Base-by-base conservation (phyloP, 352 stramenopile species). In the Aphanomyces astaci region DNA sequence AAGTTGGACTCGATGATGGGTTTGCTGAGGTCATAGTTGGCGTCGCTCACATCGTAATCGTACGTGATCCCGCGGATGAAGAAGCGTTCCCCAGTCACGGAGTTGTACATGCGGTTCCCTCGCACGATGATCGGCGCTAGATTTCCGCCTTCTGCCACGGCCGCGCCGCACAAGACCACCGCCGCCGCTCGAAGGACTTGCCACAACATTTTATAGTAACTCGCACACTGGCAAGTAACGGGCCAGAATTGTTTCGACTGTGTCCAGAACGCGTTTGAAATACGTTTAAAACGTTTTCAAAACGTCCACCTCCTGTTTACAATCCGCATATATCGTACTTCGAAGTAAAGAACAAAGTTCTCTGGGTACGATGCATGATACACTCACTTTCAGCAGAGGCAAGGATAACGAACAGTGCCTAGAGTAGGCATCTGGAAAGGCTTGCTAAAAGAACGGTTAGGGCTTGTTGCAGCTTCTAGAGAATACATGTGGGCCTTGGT, bases 51-150 rank as follows among this genome's bases (percentile, higher is more conserved):
- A 27, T 71, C 72, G 49, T 76, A 76, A 43, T 68, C 72, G 64
- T 74, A 76, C 63, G 71, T 74, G 46, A 71, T 71, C 25, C 64
- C 67, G 0, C 45, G 15, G 27, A 71, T 57, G 25, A 93, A 88
- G 71, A 95, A 95, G 48, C 86, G 86, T 68, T 90, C 81, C 71
- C 79, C 78, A 10, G 84, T 82, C 28, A 90, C 88, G 24, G 74
- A 73, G 66, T 93, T 87, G 76, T 90, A 95, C 75, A 95, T 82
- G 67, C 92, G 92, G 81, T 91, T 92, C 52, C 86, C 86, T 39
- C 85, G 84, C 72, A 95, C 87, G 55, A 94, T 53, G 51, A 92
- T 79, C 52, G 70, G 70, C 10, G 49, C 49, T n/a, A 68, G 30
- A 3, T 66, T 66, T 10, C 31, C 59, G 22, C 30, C 59, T 3